These are phyloP conservation scores for Ceratobasidium sp. DNA, from an alignment of 1,284 basidiomycete species.

Conservation along the genomic window DNA sequence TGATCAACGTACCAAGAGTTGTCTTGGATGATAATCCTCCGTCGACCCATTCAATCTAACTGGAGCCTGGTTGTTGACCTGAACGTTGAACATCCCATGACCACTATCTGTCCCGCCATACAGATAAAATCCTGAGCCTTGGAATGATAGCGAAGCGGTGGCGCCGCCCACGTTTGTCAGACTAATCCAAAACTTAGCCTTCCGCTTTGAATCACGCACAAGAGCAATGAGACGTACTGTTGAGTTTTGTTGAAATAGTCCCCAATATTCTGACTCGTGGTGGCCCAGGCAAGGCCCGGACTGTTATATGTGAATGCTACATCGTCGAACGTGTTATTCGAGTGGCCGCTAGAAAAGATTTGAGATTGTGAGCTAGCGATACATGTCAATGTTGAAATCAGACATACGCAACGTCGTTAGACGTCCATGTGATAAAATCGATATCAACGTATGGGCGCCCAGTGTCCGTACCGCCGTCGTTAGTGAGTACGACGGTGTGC, in stretches of 20 bases:
- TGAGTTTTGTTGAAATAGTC: slow-evolving; percentile 21
- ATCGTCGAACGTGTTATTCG: slow-evolving; percentile 28
- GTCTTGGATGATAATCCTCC: slow-evolving; percentile 6
- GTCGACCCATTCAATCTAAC: slow-evolving; percentile 29
- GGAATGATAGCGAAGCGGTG: slow-evolving; percentile 11
- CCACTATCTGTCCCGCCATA: slow-evolving; percentile 34
- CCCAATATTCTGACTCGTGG: background rate
- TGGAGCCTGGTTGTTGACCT: background rate
- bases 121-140: slow-evolving; percentile 39
- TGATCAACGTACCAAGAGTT: slow-evolving; percentile 22
- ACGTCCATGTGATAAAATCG: slow-evolving; percentile 43
- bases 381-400: background rate
- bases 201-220: too few species aligned
- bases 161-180: too few species aligned
- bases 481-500: too few species aligned
- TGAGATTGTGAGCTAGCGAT: background rate
- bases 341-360: background rate
- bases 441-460: slow-evolving; percentile 29
- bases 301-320: slow-evolving; percentile 3
- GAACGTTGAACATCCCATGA: slow-evolving; percentile 17
- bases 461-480: slow-evolving; percentile 13
- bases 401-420: slow-evolving; percentile 25
- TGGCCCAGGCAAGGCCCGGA: slow-evolving; percentile 6
- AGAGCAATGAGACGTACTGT: too few species aligned
- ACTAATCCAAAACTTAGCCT: too few species aligned